Evolutionary conservation across 2,329 filamentous ascomycete genomes (phyloP), one percentile per base, ranked within the genome.

Genomic region (Fusarium sp.): DNA sequence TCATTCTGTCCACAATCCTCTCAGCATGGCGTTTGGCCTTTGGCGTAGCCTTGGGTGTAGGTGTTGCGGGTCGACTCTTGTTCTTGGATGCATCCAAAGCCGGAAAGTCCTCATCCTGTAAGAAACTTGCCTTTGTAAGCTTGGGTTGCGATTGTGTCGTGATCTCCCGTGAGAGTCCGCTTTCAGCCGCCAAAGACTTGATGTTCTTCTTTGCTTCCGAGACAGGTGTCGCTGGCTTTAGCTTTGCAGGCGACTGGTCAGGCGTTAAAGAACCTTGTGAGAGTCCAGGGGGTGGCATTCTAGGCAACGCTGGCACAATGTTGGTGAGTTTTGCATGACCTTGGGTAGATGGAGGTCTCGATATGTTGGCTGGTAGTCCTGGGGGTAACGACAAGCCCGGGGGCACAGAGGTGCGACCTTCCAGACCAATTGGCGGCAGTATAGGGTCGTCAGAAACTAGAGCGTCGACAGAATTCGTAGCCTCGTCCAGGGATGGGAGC

Each of bases 51-150:
- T 80, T 83, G 11, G 82, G 78, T 2, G 80, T 79, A 3, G 82
- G 80, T 17, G 82, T 84, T 3, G 83, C 77, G 7, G 83, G 81
- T 78, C 45, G 80, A 60, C 39, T 80, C 76, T 28, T 74, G 53
- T 42, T 84, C 82, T 48, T 80, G 28, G 84, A 81, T 15, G 87
- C 83, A 69, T 88, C 85, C 11, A 92, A 82, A 7, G 89, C 87
- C 17, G 90, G 90, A 74, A 91, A 92, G 73, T 92, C 90, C 74
- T 91, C 89, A 30, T 90, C 88, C 67, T 90, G 86, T 50, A 91
- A 80, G 36, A 87, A 69, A 44, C 63, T 54, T 51, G 60, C 74
- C 59, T 69, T 75, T 3, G 73, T 39, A 51, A 77, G 74, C 56
- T 71, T 74, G 8, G 70, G 35, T 36, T 74, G 72, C n/a, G 84